Conservation (phyloP, 139 green algal genomes). For the Haematococcus lacustris region DNA sequence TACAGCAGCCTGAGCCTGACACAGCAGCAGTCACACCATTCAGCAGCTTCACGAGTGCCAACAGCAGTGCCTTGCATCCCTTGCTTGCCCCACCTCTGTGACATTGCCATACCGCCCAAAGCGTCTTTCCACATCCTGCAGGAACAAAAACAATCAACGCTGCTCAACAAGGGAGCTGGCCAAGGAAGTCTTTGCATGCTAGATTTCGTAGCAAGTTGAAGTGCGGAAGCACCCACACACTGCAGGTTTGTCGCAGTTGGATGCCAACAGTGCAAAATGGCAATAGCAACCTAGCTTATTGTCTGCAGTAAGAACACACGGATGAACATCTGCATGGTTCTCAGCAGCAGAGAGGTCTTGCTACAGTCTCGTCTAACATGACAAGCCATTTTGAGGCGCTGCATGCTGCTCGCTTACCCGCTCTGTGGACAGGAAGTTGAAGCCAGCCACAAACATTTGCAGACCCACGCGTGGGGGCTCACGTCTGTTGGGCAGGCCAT, state of each 20-base stretch:
- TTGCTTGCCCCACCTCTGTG: conserved; percentile 1
- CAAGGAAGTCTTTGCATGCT: background rate
- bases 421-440: conserved; percentile 39
- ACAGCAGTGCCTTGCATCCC: background rate
- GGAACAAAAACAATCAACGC: background rate
- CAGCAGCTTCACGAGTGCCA: background rate
- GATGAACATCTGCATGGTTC: too few species aligned
- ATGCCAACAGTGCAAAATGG: too few species aligned
- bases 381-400: background rate
- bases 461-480: conserved; percentile 22
- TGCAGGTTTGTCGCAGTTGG: background rate
- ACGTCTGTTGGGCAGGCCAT: conserved; percentile 1
- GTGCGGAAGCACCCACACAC: background rate
- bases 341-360: background rate
- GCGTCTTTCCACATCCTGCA: conserved; percentile 31
- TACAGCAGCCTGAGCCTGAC: too few species aligned
- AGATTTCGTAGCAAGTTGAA: background rate
- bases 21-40: background rate
- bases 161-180: background rate
- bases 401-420: background rate
- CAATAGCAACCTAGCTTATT: too few species aligned
- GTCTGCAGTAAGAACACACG: too few species aligned
- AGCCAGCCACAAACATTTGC: conserved; percentile 50
- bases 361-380: background rate
- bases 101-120: conserved; percentile 37